These are phyloP conservation scores for Arthrobotrys musiformis DNA, from an alignment of 2,329 filamentous ascomycete species.

Conservation along the genomic window DNA sequence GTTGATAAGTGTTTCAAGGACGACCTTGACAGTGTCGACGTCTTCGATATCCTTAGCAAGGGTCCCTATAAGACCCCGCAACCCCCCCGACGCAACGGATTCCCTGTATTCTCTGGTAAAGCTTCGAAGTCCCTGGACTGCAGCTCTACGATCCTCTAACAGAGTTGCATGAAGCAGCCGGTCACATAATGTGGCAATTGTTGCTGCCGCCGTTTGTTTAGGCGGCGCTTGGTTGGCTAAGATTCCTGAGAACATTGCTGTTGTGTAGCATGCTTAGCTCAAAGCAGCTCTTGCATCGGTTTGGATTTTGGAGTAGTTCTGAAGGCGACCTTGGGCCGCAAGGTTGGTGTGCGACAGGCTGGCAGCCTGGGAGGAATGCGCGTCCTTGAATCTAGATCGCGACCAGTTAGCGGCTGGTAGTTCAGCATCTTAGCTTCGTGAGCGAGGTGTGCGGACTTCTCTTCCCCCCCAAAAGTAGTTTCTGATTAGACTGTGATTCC, in stretches of 20 bases:
- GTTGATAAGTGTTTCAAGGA: slow-evolving; percentile 93
- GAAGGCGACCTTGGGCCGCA: not conserved
- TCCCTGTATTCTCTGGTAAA: slow-evolving; percentile 97
- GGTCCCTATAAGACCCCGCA: slow-evolving; percentile 85
- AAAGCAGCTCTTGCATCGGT: not conserved
- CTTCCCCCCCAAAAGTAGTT: not conserved
- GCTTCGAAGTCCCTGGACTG: slow-evolving; percentile 90
- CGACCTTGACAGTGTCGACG: slow-evolving; percentile 93
- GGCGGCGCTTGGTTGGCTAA: slow-evolving; percentile 80
- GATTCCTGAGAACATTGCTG: slow-evolving; percentile 64
- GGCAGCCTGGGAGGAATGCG: slow-evolving; percentile 13
- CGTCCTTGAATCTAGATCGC: slow-evolving; percentile 2
- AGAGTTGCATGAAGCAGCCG: slow-evolving; percentile 89
- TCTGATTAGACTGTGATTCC: not conserved
- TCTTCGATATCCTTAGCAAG: slow-evolving; percentile 89
- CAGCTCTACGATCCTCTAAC: slow-evolving; percentile 91
- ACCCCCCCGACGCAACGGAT: slow-evolving; percentile 90
- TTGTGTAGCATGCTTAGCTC: slow-evolving; percentile 43
- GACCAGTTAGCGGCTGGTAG: not conserved
- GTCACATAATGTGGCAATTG: slow-evolving; percentile 87
- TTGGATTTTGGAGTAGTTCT: not conserved
- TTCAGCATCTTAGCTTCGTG: not conserved
- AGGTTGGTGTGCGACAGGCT: not conserved
- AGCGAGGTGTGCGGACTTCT: not conserved
- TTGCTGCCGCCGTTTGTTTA: slow-evolving; percentile 95